phyloP scores from a whole-genome alignment of 805 yeast genomes.

The Metschnikowia lachancei region DNA sequence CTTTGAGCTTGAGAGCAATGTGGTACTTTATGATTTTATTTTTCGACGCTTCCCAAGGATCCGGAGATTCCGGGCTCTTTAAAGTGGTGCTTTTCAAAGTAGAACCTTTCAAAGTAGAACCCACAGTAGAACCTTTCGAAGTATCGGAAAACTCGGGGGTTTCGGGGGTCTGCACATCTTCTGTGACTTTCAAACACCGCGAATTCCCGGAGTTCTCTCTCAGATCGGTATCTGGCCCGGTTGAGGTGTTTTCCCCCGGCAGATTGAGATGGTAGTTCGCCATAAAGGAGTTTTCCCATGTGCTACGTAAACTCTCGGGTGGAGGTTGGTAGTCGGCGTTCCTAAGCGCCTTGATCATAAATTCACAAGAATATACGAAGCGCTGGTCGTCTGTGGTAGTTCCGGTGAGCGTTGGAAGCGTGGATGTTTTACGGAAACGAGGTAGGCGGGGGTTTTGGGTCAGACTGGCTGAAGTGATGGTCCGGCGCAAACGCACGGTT shows the following conservation, averaged over 20 bases:
- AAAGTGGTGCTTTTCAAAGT: too few species aligned
- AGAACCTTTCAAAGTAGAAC: too few species aligned
- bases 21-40: constrained; percentile 22
- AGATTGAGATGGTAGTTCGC: constrained; percentile 16
- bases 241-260: constrained; percentile 12
- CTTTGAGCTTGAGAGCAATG: constrained; percentile 36
- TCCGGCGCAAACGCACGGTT: background rate
- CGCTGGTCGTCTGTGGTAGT: background rate
- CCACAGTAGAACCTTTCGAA: too few species aligned
- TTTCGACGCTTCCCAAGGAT: background rate
- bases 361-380: constrained; percentile 4
- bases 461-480: too few species aligned
- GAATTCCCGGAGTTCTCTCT: too few species aligned
- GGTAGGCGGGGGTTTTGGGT: too few species aligned
- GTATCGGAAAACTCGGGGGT: too few species aligned
- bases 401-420: background rate
- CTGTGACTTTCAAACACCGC: constrained; percentile 12
- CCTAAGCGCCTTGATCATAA: constrained; percentile 7
- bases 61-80: too few species aligned
- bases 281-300: constrained; percentile 31
- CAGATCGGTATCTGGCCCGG: background rate
- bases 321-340: constrained; percentile 12
- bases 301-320: constrained; percentile 15
- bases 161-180: constrained; percentile 3
- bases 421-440: background rate